Evolutionary conservation across 768 basidiomycete species (phyloP).

Genomic region (Suillus weaverae): DNA sequence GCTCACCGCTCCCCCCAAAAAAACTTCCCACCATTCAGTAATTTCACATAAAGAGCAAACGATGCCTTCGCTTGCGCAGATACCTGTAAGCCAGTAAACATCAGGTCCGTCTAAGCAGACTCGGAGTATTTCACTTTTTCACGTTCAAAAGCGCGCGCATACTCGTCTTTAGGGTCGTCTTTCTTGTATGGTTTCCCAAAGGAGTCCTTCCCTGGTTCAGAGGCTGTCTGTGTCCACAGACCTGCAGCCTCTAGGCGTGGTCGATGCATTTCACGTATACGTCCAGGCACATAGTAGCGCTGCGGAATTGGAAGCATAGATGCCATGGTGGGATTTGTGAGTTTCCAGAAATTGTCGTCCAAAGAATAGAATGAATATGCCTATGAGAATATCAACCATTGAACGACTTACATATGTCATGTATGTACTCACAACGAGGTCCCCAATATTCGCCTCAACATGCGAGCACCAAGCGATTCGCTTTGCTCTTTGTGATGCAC

Average conservation of each 20-base stretch:
- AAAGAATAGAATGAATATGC: slow-evolving; percentile 59
- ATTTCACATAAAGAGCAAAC: slow-evolving; percentile 57
- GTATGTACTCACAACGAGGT: slow-evolving; percentile 59
- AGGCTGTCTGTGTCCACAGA: slow-evolving; percentile 52
- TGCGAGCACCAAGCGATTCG: slow-evolving; percentile 65
- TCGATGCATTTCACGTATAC: slow-evolving; percentile 57
- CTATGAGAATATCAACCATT: slow-evolving; percentile 41
- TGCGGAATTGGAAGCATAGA: slow-evolving; percentile 65
- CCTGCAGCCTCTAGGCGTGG: slow-evolving; percentile 62
- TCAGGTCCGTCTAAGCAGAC: not conserved
- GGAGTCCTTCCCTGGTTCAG: slow-evolving; percentile 40
- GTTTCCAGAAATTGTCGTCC: slow-evolving; percentile 57
- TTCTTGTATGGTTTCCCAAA: slow-evolving; percentile 36
- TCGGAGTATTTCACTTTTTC: slow-evolving; percentile 46
- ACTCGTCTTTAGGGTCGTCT: slow-evolving; percentile 36
- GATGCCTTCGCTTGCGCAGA: slow-evolving; percentile 55
- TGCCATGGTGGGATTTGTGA: slow-evolving; percentile 56
- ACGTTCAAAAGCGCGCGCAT: slow-evolving; percentile 58
- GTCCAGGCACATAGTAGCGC: slow-evolving; percentile 68
- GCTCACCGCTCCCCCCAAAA: slow-evolving; percentile 52
- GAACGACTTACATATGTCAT: slow-evolving; percentile 1
- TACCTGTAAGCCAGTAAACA: slow-evolving; percentile 34
- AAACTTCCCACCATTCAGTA: slow-evolving; percentile 52
- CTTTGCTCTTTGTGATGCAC: slow-evolving; percentile 49
- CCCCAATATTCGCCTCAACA: slow-evolving; percentile 63